phyloP scores from a whole-genome alignment of 345 rosid species.

The Eucalyptus guilfoylei region DNA sequence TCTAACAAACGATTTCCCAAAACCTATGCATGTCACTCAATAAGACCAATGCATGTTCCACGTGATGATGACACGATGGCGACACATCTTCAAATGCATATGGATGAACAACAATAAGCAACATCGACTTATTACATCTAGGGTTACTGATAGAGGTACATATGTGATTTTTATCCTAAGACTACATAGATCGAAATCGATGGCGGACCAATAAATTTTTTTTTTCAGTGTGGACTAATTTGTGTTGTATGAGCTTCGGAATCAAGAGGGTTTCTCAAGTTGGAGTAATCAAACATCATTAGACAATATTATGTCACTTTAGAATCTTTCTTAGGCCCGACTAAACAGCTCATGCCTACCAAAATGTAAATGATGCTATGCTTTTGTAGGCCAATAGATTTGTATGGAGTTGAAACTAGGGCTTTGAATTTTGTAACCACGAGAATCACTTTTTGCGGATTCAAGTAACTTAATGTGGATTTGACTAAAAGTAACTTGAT shows the following conservation, averaged over 20 bases:
- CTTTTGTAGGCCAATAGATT: background rate
- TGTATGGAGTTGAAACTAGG: background rate
- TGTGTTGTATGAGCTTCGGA: background rate
- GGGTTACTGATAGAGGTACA: background rate
- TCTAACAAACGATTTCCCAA: background rate
- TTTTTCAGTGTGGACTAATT: background rate
- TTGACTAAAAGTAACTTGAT: background rate
- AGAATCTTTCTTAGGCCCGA: background rate
- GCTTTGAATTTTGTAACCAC: background rate
- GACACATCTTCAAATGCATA: background rate
- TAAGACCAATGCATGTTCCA: background rate
- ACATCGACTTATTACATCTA: background rate
- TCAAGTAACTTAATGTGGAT: background rate
- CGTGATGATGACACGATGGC: background rate
- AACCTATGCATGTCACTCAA: background rate
- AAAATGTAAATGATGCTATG: background rate
- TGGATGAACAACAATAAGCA: background rate
- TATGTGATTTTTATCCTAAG: background rate
- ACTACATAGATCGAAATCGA: background rate
- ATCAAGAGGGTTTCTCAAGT: background rate
- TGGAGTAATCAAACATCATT: background rate
- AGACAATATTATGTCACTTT: background rate
- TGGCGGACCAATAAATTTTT: background rate
- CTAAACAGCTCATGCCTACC: background rate
- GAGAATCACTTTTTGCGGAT: background rate